Evolutionary conservation across 768 basidiomycete genomes (phyloP).

Genomic region (Leccinum disarticulatum): DNA sequence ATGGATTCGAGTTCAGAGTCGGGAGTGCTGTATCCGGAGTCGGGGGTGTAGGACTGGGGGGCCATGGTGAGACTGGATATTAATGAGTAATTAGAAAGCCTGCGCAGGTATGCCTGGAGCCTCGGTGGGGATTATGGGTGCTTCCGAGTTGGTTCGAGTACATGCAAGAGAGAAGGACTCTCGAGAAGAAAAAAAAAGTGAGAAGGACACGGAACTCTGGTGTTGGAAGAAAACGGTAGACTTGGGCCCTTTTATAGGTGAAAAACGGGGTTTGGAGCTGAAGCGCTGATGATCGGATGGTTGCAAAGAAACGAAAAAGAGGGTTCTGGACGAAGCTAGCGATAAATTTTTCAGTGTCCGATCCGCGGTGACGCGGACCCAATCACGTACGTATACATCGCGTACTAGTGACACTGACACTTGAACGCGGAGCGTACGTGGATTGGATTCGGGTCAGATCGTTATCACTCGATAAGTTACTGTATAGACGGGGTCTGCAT

Average conservation of each 20-base stretch:
- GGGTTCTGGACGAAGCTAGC: conserved; percentile 8
- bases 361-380: conserved; percentile 10
- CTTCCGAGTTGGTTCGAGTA: conserved; percentile 94
- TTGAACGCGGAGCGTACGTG: neutral
- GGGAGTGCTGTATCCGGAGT: conserved; percentile 70
- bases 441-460: neutral
- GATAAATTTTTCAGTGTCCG: conserved; percentile 19
- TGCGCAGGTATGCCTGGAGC: conserved; percentile 78
- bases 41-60: conserved; percentile 38
- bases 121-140: conserved; percentile 86
- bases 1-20: conserved; percentile 68
- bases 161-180: conserved; percentile 64
- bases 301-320: conserved; percentile 17
- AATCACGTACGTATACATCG: conserved; percentile 8
- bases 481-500: too few relatives aligned
- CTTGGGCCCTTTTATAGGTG: conserved; percentile 26
- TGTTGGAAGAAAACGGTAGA: neutral
- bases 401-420: neutral
- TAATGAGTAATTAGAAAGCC: conserved; percentile 56
- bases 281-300: neutral
- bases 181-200: conserved; percentile 10
- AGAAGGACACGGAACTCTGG: neutral
- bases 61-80: conserved; percentile 46
- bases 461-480: neutral
- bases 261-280: conserved; percentile 22